phyloP scores from a whole-genome alignment of 2,329 filamentous ascomycete genomes.

The Cladophialophora psammophila region DNA sequence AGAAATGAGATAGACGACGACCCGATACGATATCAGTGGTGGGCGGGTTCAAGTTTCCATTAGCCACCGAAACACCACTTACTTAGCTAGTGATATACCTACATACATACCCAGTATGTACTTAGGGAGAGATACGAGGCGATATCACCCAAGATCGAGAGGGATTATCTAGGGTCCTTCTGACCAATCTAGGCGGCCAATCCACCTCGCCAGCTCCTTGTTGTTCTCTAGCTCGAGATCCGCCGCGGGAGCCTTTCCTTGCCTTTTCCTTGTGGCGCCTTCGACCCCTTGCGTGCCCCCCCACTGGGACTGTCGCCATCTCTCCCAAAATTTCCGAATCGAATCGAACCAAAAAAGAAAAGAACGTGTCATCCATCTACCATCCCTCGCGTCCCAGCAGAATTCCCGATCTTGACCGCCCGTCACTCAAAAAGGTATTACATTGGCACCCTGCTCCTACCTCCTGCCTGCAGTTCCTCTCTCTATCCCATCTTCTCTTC shows the following conservation, averaged over 20 bases:
- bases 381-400: not conserved
- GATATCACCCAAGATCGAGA: too few relatives aligned
- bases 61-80: too few relatives aligned
- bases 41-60: too few relatives aligned
- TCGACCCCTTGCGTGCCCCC: not conserved
- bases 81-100: too few relatives aligned
- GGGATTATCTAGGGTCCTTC: too few relatives aligned
- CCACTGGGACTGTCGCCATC: constrained; percentile 13
- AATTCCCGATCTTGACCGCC: constrained; percentile 8
- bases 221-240: constrained; percentile 8
- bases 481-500: constrained; percentile 10
- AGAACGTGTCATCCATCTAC: not conserved
- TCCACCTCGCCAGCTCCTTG: not conserved
- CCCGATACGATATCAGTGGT: too few relatives aligned
- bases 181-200: not conserved
- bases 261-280: not conserved
- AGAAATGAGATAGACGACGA: not conserved
- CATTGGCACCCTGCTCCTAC: not conserved
- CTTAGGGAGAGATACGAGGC: too few relatives aligned
- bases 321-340: not conserved
- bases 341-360: not conserved
- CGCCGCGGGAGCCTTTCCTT: constrained; percentile 4
- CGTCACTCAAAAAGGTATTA: constrained; percentile 5
- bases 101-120: too few relatives aligned
- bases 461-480: not conserved